A percentile compares a stretch with the other conserved stretches of the same genome.
Conservation (phyloP, 768 basidiomycete species). For the Mycena albidolilacea region DNA sequence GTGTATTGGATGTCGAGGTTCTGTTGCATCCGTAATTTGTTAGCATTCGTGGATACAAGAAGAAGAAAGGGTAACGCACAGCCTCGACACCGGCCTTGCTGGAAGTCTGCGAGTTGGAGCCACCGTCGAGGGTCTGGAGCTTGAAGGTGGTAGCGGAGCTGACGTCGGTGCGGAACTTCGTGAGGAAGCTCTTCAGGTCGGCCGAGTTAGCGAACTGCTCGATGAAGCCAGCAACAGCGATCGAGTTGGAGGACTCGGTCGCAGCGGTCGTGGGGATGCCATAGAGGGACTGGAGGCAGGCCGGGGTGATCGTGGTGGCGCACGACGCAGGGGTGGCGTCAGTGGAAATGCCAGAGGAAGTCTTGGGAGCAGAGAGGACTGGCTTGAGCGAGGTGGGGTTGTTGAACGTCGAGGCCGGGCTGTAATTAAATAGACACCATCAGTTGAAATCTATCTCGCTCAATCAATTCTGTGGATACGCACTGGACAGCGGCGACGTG, state of each 20-base stretch:
- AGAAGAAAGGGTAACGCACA: constrained; percentile 10
- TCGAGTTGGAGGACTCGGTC: constrained; percentile 35
- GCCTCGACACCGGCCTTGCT: constrained; percentile 40
- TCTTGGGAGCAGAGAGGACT: constrained; percentile 35
- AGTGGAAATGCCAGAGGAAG: background rate
- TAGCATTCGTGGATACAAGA: background rate
- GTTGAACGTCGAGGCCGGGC: constrained; percentile 51
- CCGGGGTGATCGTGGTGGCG: constrained; percentile 38
- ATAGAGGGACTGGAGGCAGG: constrained; percentile 44
- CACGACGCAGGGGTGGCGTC: constrained; percentile 20
- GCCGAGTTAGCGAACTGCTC: constrained; percentile 38
- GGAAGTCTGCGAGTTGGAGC: constrained; percentile 35
- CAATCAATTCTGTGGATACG: background rate
- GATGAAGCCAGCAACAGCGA: constrained; percentile 44
- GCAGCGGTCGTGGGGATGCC: constrained; percentile 51
- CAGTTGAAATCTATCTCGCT: background rate
- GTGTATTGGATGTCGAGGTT: constrained; percentile 42
- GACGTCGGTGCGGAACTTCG: constrained; percentile 39
- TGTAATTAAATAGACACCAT: background rate
- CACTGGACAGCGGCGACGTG: constrained; percentile 50
- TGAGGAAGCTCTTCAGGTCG: constrained; percentile 43
- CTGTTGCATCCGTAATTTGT: background rate
- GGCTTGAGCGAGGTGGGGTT: constrained; percentile 35
- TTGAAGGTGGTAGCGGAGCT: constrained; percentile 40
- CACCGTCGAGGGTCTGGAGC: constrained; percentile 38